A percentile compares a stretch with the other conserved stretches of the same genome.
phyloP scores from a whole-genome alignment of 1,139 yeast species.

The Lodderomyces metapsilosis region DNA sequence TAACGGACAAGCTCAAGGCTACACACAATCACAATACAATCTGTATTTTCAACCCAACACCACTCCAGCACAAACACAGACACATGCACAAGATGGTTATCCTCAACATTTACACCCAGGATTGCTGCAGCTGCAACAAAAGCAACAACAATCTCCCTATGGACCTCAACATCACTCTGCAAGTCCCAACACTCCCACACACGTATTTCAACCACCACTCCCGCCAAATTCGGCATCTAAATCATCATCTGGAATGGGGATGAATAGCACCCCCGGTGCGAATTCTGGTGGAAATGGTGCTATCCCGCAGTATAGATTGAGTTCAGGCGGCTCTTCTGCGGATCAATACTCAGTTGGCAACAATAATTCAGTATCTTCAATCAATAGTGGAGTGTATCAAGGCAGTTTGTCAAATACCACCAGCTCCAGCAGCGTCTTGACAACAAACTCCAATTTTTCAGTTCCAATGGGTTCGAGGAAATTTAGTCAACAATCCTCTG shows the following conservation, averaged over 20 bases:
- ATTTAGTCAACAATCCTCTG: not conserved
- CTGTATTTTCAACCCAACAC: slow-evolving; percentile 9
- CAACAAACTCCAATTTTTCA: not conserved
- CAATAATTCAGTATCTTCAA: not conserved
- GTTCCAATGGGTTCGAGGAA: not conserved
- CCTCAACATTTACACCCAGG: slow-evolving; percentile 8
- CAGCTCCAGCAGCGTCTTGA: slow-evolving; percentile 1
- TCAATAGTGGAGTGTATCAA: not conserved
- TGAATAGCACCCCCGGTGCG: not conserved
- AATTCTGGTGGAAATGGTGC: not conserved
- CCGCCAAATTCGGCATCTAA: slow-evolving; percentile 2
- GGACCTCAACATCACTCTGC: not conserved
- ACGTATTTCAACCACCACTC: slow-evolving; percentile 2
- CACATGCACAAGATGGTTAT: slow-evolving; percentile 1
- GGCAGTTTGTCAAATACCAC: not conserved
- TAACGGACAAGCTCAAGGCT: slow-evolving; percentile 8
- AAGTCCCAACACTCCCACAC: not conserved
- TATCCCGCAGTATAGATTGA: not conserved
- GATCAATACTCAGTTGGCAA: not conserved
- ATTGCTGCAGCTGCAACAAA: slow-evolving; percentile 9
- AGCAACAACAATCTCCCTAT: slow-evolving; percentile 3
- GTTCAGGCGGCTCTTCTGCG: not conserved
- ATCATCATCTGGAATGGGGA: slow-evolving; percentile 2
- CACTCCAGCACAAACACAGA: not conserved
- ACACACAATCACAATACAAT: slow-evolving; percentile 14